Base-by-base conservation (phyloP, 345 rosid genomes). In the Carallia brachiata region DNA sequence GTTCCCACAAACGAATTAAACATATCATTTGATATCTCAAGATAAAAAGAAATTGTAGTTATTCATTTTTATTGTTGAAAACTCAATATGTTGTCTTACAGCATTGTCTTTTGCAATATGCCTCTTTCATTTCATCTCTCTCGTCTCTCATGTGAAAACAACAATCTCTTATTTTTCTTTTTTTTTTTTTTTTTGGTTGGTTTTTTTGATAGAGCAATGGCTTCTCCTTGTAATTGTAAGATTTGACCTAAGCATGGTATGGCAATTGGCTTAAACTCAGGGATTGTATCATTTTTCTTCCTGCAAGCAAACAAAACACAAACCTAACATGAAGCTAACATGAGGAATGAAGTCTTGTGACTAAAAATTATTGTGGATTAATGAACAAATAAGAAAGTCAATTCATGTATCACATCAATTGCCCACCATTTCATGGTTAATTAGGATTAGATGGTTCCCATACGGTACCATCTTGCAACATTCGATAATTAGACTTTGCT, bases 371-470 rank as follows among this genome's bases (percentile, higher is more conserved):
- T 50, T 16, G 30, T 34, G 44, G 1, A 15, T 12, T 32, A 7
- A 17, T 63, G 39, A 23, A 47, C 34, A 48, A 71, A 28, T 34
- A 8, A 50, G 69, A 50, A 63, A 55, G 37, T 62, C 67, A 63
- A 63, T 65, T 27, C 9, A 70, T 66, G 62, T 52, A 58, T 66
- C 7, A 18, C 70, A 52, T 50, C 52, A 9, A 59, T 52, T 58
- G 28, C 47, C 31, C 19, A 40, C 62, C 37, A 60, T 65, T 68
- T 62, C 68, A 2, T 52, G 52, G 36, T 59, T 16, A 32, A 32
- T 32, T 32, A 36, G 39, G 23, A 59, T 50, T n/a, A n/a, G 48
- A 19, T 3, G 67, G 62, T n/a, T 15, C 71, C 67, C 69, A 19
- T 12, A 4, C 12, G 2, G 1, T 7, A 50, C n/a, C 52, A 10